phyloP scores from a whole-genome alignment of 495 filamentous ascomycete species.

The Tuber umbilicatum region DNA sequence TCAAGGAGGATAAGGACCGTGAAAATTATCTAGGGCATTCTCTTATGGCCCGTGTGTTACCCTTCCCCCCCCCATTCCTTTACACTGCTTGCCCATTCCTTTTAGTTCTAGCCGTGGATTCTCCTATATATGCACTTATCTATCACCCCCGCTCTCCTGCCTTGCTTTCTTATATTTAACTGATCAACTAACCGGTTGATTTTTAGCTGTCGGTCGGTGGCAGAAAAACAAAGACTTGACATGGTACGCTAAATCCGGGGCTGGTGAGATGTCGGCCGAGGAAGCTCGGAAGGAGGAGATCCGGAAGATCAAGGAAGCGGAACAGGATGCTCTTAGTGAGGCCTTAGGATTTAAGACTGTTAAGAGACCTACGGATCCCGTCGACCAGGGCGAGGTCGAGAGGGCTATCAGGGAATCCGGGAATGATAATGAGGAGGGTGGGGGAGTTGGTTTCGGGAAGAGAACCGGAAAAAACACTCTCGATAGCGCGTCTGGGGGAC shows the following conservation, averaged over 20 bases:
- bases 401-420: conserved; percentile 31
- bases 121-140: neutral
- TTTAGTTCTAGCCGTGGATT: neutral
- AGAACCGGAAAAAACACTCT: neutral
- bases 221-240: conserved; percentile 76
- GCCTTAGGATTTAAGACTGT: conserved; percentile 73
- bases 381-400: conserved; percentile 35
- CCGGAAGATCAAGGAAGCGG: conserved; percentile 76
- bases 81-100: neutral
- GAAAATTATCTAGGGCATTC: conserved; percentile 98
- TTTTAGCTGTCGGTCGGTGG: conserved; percentile 79
- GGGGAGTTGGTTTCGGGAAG: conserved; percentile 35
- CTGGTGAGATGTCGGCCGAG: conserved; percentile 39
- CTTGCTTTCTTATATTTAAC: neutral
- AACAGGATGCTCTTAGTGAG: conserved; percentile 77
- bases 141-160: neutral
- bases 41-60: conserved; percentile 62
- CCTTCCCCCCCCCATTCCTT: conserved; percentile 12
- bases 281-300: conserved; percentile 72
- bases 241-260: conserved; percentile 71
- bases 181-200: neutral
- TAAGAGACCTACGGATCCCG: conserved; percentile 39
- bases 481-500: conserved; percentile 3
- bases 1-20: conserved; percentile 75
- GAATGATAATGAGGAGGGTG: conserved; percentile 25